Evolutionary conservation across 305 asterid species (phyloP).

Genomic region (Petunia hybrid): DNA sequence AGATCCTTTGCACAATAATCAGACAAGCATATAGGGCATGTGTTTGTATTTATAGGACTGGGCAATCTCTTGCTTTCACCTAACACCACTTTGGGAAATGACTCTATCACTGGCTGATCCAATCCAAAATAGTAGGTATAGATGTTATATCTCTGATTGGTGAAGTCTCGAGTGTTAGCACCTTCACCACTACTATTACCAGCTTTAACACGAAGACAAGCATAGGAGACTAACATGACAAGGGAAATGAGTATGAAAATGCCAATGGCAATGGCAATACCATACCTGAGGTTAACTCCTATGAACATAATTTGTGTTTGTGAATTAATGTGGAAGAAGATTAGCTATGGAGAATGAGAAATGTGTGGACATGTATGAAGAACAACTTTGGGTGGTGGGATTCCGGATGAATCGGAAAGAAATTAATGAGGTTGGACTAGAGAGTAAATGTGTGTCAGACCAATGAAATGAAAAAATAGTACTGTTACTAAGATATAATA

Average conservation of each 20-base stretch:
- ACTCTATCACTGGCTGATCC: slow-evolving; percentile 34
- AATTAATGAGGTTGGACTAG: slow-evolving; percentile 19
- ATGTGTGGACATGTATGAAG: background rate
- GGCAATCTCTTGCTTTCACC: slow-evolving; percentile 42
- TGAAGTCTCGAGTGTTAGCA: background rate
- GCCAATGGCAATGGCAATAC: slow-evolving; percentile 32
- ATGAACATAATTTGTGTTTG: slow-evolving; percentile 26
- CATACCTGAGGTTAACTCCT: slow-evolving; percentile 33
- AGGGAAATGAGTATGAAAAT: slow-evolving; percentile 35
- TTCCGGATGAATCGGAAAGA: slow-evolving; percentile 14
- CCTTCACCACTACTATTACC: background rate
- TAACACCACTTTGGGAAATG: slow-evolving; percentile 33
- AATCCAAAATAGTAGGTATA: slow-evolving; percentile 27
- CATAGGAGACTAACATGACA: slow-evolving; percentile 36
- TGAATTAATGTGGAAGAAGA: background rate
- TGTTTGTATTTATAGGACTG: slow-evolving; percentile 25
- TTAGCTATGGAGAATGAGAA: no score
- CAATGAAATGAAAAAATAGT: background rate
- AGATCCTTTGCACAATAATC: slow-evolving; percentile 35
- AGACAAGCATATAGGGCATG: slow-evolving; percentile 43
- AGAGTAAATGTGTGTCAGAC: slow-evolving; percentile 17
- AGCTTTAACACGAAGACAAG: slow-evolving; percentile 31
- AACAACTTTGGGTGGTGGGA: background rate
- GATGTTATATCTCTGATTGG: background rate
- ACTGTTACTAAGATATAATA: background rate